A percentile compares a stretch with the other conserved stretches of the same genome.
Evolutionary conservation across 139 green algal genomes (phyloP).

Genomic region (Penium margaritaceum): DNA sequence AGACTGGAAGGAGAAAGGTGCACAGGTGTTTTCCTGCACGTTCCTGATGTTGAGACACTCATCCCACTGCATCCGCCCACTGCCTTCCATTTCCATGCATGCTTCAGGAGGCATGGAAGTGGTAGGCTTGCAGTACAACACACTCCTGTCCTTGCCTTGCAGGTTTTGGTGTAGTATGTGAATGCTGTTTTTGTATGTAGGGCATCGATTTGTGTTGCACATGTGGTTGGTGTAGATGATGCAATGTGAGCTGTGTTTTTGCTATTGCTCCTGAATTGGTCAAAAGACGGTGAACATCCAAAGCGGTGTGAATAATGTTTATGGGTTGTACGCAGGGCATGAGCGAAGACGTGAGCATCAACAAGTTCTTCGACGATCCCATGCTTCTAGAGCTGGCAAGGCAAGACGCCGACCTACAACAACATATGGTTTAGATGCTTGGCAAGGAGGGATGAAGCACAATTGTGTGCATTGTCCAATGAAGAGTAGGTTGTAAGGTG

Average conservation of each 20-base stretch:
- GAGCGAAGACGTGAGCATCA: conserved; percentile 89
- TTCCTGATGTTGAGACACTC: too few relatives aligned
- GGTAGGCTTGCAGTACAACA: too few relatives aligned
- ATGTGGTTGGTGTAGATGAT: too few relatives aligned
- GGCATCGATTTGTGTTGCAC: too few relatives aligned
- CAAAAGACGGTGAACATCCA: not conserved
- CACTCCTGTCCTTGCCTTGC: not conserved
- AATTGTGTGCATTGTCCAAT: too few relatives aligned
- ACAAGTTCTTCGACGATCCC: conserved; percentile 93
- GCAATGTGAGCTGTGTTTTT: not conserved
- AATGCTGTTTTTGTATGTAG: too few relatives aligned
- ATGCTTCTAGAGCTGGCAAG: conserved; percentile 84
- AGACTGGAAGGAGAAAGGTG: conserved; percentile 77
- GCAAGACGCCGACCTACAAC: conserved; percentile 73
- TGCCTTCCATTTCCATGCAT: too few relatives aligned
- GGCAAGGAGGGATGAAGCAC: too few relatives aligned
- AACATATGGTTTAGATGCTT: too few relatives aligned
- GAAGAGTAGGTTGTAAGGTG: too few relatives aligned
- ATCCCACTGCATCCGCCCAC: too few relatives aligned
- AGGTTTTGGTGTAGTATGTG: not conserved
- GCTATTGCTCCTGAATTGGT: not conserved
- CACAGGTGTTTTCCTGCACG: not conserved
- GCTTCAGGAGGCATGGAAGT: too few relatives aligned
- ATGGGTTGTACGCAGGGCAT: conserved; percentile 62
- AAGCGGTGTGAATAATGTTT: not conserved